A percentile compares a stretch with the other conserved stretches of the same genome.
phyloP scores from a whole-genome alignment of 179 eudicot genomes.

The Gypsophila paniculata region DNA sequence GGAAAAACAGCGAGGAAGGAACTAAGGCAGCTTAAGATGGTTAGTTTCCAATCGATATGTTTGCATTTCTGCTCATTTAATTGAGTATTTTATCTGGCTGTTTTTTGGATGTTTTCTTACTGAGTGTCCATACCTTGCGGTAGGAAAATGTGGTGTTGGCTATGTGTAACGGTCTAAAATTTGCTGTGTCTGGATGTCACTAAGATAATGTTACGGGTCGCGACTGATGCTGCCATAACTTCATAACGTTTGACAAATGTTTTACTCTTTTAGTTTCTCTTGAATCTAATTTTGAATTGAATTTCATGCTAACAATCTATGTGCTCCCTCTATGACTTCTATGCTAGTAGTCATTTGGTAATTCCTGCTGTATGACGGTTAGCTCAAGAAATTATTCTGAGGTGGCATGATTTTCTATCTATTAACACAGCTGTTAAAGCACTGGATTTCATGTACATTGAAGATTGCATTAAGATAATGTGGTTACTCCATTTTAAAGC shows the following conservation, averaged over 20 bases:
- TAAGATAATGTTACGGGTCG: too few species aligned
- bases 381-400: constrained; percentile 4
- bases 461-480: background rate
- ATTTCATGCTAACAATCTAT: too few species aligned
- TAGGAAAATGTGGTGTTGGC: background rate
- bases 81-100: background rate
- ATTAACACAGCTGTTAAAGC: background rate
- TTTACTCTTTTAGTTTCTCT: too few species aligned
- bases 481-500: too few species aligned
- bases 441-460: background rate
- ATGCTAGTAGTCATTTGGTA: too few species aligned
- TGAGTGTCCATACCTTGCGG: background rate
- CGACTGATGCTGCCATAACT: background rate
- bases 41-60: constrained; percentile 23
- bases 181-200: too few species aligned
- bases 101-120: background rate
- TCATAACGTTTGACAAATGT: background rate
- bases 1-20: constrained; percentile 66
- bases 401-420: background rate
- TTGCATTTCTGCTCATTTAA: constrained; percentile 19
- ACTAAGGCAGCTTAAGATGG: constrained; percentile 84
- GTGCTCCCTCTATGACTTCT: too few species aligned
- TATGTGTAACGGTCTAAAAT: too few species aligned
- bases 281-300: too few species aligned
- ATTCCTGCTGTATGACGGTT: background rate